Base-by-base conservation (phyloP, 2,329 filamentous ascomycete genomes). In the Orbilia javanica region DNA sequence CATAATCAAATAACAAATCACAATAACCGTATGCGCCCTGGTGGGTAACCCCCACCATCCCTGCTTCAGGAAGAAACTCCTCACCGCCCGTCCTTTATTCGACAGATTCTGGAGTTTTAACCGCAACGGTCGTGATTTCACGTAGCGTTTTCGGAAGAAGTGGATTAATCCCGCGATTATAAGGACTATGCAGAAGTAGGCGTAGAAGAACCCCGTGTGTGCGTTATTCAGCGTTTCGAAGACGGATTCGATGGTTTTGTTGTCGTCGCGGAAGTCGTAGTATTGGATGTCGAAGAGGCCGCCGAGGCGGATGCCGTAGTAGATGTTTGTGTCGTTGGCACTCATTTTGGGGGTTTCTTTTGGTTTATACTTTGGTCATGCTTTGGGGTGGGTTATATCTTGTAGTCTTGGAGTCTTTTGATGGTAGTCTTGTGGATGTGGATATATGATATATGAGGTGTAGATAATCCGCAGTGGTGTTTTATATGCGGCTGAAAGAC, bases 121-220 rank as follows among this genome's bases (percentile, higher is more conserved):
- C 50, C 75, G 69, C 44, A 79, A 34, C 18, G 36, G 39, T 15
- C 57, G 75, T 10, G 42, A 46, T 10, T 52, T 53, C 7, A 79
- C 69, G 48, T 79, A 79, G 1, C 18, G 10, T 46, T 79, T 79
- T 15, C 75, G 36, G 57, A 79, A 79, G 13, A 79, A 39, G 22
- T 79, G 75, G n/a, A 74, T 72, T 8, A 22, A 20, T 0, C 62
- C 27, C n/a, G 75, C 68, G 36, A 74, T 22, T 4, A 65, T 18
- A 5, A 79, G 7, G 11, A 79, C 69, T 6, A 79, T 44, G 36
- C 15, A 39, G 25, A 79, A 79, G 55, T 74, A 79, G 20, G 50
- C 75, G 75, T 79, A 79, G 50, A 79, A 79, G 34, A 79, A 60
- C 6, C 75, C 75, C 0, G 75, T 79, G 53, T 79, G 75, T 2